Conservation (phyloP, 2,329 filamentous ascomycete species). For the Ophiostoma angusticollis region DNA sequence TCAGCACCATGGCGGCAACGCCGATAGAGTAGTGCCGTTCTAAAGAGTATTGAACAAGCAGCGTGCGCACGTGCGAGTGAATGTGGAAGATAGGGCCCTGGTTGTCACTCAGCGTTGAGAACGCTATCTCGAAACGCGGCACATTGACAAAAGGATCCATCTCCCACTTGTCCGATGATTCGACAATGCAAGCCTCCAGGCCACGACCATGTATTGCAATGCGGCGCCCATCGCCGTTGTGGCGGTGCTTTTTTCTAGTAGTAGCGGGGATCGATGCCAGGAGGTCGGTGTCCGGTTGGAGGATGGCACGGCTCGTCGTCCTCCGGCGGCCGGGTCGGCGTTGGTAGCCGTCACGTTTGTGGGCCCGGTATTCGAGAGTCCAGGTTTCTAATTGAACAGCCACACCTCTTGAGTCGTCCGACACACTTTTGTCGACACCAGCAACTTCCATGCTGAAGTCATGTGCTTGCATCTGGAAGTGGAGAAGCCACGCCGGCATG, state of each 20-base stretch:
- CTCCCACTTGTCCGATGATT: constrained; percentile 74
- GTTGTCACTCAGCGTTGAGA: constrained; percentile 73
- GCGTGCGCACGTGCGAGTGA: constrained; percentile 64
- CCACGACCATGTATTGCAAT: constrained; percentile 70
- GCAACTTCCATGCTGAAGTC: constrained; percentile 87
- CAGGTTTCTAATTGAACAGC: constrained; percentile 79
- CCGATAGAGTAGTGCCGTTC: constrained; percentile 86
- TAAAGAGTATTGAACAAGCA: constrained; percentile 80
- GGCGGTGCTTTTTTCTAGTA: constrained; percentile 42
- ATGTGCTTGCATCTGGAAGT: constrained; percentile 72
- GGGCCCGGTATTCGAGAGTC: constrained; percentile 78
- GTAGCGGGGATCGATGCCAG: constrained; percentile 36
- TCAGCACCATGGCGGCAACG: constrained; percentile 64
- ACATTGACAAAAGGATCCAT: constrained; percentile 74
- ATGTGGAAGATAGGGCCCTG: constrained; percentile 83
- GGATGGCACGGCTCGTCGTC: constrained; percentile 56
- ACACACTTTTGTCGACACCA: constrained; percentile 74
- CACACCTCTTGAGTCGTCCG: constrained; percentile 66
- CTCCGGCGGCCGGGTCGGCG: constrained; percentile 51
- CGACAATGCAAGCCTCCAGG: constrained; percentile 81
- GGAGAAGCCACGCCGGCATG: constrained; percentile 71
- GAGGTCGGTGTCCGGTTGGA: constrained; percentile 56
- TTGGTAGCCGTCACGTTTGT: constrained; percentile 54
- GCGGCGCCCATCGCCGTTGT: constrained; percentile 62
- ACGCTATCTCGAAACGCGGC: constrained; percentile 73